Evolutionary conservation across 306 rosid species (phyloP).

Genomic region (Corylus avellana): DNA sequence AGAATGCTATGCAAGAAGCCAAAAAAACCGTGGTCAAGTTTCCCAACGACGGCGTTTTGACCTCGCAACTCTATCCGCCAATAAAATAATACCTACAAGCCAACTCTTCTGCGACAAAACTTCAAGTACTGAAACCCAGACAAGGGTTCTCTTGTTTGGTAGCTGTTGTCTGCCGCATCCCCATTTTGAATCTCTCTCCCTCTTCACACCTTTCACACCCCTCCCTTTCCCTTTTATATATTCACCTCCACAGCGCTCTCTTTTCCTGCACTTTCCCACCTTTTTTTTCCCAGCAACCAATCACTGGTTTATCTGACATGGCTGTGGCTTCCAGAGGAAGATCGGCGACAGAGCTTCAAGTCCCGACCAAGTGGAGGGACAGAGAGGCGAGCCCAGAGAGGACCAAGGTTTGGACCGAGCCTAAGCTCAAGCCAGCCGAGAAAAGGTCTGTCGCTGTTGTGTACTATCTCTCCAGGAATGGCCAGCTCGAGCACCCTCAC

Average conservation of each 20-base stretch:
- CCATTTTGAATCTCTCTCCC: conserved; percentile 43
- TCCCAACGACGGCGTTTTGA: conserved; percentile 10
- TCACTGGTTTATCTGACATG: conserved; percentile 37
- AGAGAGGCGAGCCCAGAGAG: conserved; percentile 74
- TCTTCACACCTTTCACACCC: background rate
- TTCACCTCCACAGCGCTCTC: conserved; percentile 18
- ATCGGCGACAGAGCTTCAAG: conserved; percentile 48
- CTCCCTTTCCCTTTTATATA: background rate
- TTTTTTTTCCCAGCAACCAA: conserved; percentile 7
- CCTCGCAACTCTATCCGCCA: background rate
- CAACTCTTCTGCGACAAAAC: conserved; percentile 31
- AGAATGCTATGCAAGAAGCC: too few species aligned
- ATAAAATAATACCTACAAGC: conserved; percentile 14
- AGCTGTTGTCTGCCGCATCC: conserved; percentile 91
- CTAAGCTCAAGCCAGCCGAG: conserved; percentile 45
- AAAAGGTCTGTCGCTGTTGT: conserved; percentile 68
- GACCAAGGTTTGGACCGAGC: conserved; percentile 77
- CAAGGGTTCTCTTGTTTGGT: conserved; percentile 61
- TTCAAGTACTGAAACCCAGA: conserved; percentile 53
- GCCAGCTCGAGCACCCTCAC: conserved; percentile 95
- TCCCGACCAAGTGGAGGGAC: conserved; percentile 64
- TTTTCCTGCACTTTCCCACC: background rate
- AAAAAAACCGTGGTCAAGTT: background rate
- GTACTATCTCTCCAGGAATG: conserved; percentile 82
- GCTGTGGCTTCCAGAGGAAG: conserved; percentile 55